phyloP scores from a whole-genome alignment of 768 basidiomycete species.

The Suillus plorans region DNA sequence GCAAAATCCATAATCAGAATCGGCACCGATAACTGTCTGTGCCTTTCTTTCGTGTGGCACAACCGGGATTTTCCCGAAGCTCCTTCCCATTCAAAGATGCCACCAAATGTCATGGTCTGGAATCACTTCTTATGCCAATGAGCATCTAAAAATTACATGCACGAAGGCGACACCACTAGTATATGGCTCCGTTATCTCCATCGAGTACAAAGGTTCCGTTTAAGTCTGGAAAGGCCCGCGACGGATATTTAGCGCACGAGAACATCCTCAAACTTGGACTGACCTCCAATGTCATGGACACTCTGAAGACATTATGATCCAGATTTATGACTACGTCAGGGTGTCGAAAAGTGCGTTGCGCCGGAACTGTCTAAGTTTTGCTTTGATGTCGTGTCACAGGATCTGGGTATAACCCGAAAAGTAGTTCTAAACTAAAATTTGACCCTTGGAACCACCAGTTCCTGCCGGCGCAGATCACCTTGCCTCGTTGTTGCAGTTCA shows the following conservation, averaged over 20 bases:
- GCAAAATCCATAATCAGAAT: neutral
- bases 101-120: neutral
- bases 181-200: slow-evolving; percentile 27
- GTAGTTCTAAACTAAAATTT: neutral
- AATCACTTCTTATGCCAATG: neutral
- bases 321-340: neutral
- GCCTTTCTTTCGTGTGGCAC: neutral
- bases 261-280: neutral
- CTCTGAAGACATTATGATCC: neutral
- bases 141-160: too few species aligned
- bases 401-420: neutral
- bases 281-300: neutral
- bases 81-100: neutral
- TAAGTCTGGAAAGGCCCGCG: slow-evolving; percentile 20
- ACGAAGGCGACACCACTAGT: neutral
- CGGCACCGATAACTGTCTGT: neutral
- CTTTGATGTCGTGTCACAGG: neutral
- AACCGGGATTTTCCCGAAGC: neutral
- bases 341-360: neutral
- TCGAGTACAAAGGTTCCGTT: slow-evolving; percentile 21
- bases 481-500: neutral
- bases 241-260: slow-evolving; percentile 22
- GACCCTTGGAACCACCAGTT: neutral
- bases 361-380: neutral
- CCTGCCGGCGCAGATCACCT: neutral